Conservation (phyloP, 257 asterid species). For the Ilex aquifolium region DNA sequence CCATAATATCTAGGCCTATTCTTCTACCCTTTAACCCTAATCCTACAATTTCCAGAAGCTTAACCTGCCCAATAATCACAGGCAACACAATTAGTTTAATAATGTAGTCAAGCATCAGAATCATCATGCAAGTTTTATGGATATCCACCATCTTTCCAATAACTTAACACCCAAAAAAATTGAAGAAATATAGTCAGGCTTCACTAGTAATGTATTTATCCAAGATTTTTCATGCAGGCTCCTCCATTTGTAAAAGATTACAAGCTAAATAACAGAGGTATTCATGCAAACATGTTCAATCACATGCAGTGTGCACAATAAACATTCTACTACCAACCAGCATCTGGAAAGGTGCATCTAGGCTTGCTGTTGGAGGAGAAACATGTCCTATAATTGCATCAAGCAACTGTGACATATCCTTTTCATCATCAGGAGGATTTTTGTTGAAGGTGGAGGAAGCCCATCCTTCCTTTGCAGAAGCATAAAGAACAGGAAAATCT, state of each 20-base stretch:
- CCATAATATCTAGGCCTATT: too few species aligned
- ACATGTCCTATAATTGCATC: conserved; percentile 80
- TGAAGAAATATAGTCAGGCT: too few species aligned
- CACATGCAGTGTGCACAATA: conserved; percentile 1
- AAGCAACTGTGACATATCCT: conserved; percentile 86
- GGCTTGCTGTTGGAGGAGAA: conserved; percentile 67
- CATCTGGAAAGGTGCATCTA: conserved; percentile 94
- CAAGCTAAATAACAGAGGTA: background rate
- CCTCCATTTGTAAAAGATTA: background rate
- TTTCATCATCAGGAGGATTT: conserved; percentile 63
- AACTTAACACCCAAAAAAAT: too few species aligned
- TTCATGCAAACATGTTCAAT: background rate
- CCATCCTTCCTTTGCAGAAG: conserved; percentile 99
- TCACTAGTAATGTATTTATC: too few species aligned
- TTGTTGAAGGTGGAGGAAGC: conserved; percentile 83
- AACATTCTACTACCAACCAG: conserved; percentile 58
- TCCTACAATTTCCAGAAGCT: too few species aligned
- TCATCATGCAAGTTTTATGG: too few species aligned
- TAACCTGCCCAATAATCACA: too few species aligned
- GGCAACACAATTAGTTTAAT: too few species aligned
- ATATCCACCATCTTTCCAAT: too few species aligned
- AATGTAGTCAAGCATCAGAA: too few species aligned
- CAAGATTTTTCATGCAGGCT: too few species aligned
- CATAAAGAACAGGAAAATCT: conserved; percentile 95
- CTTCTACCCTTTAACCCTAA: too few species aligned